phyloP scores from a whole-genome alignment of 2,329 filamentous ascomycete species.

The Colletotrichum siamense region DNA sequence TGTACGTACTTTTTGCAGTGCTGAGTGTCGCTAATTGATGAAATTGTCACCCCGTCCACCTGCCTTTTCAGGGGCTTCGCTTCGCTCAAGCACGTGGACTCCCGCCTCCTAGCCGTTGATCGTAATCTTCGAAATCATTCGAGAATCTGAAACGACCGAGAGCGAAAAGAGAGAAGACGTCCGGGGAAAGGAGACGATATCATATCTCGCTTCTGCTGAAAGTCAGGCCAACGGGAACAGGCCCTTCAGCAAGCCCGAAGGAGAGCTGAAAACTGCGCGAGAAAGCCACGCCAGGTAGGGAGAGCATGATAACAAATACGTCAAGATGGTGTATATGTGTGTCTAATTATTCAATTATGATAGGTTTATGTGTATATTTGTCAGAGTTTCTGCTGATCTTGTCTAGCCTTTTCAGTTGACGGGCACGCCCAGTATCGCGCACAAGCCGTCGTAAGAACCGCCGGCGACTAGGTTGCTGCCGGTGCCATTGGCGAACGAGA shows the following conservation, averaged over 20 bases:
- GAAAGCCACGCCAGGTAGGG: neutral
- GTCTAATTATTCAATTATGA: neutral
- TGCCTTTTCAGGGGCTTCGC: neutral
- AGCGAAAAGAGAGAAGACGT: neutral
- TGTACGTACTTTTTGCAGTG: neutral
- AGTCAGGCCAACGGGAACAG: neutral
- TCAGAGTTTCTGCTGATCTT: neutral
- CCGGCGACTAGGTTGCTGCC: constrained; percentile 29
- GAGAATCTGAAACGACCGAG: neutral
- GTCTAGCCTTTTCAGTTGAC: neutral
- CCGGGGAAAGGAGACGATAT: neutral
- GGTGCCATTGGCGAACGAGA: constrained; percentile 30
- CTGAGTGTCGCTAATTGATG: neutral
- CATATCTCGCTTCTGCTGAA: neutral
- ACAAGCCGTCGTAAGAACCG: constrained; percentile 10
- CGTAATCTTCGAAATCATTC: neutral
- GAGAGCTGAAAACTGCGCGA: neutral
- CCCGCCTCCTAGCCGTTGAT: neutral
- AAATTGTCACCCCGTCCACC: neutral
- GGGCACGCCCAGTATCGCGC: neutral
- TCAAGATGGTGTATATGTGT: neutral
- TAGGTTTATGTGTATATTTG: neutral
- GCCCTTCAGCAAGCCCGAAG: neutral
- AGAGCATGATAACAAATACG: neutral
- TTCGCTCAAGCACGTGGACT: neutral